These are phyloP conservation scores for Canariomyces notabilis DNA, from an alignment of 2,329 filamentous ascomycete genomes.

Conservation along the genomic window DNA sequence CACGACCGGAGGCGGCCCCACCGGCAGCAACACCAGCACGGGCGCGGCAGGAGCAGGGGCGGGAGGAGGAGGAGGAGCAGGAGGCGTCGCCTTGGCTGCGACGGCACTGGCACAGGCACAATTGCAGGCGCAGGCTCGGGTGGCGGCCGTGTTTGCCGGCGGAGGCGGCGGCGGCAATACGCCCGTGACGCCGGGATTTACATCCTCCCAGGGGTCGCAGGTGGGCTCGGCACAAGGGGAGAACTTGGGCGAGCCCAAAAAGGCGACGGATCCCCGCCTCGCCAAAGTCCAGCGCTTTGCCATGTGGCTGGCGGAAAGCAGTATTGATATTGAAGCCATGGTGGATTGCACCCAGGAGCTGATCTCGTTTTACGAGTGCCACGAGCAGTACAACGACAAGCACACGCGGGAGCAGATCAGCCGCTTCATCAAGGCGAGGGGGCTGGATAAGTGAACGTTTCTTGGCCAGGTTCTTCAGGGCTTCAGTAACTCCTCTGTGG, in stretches of 20 bases:
- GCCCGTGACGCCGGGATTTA: conserved; percentile 9
- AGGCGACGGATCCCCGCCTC: conserved; percentile 51
- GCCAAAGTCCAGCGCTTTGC: conserved; percentile 62
- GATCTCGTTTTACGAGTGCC: conserved; percentile 77
- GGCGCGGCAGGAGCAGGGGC: conserved; percentile 18
- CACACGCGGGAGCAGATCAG: conserved; percentile 54
- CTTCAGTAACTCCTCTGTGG: no score
- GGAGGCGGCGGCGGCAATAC: conserved; percentile 12
- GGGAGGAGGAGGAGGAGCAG: conserved; percentile 16
- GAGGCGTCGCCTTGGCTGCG: conserved; percentile 46
- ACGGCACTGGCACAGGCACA: conserved; percentile 46
- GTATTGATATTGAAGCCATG: conserved; percentile 76
- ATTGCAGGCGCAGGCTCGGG: conserved; percentile 20
- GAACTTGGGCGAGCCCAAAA: conserved; percentile 32
- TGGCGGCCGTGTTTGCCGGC: conserved; percentile 8
- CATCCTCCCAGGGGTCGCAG: conserved; percentile 17
- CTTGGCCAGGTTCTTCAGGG: background rate
- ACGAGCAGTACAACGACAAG: conserved; percentile 58
- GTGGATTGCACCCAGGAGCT: conserved; percentile 89
- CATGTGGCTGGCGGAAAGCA: conserved; percentile 80
- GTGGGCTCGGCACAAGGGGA: conserved; percentile 11
- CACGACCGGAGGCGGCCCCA: conserved; percentile 9
- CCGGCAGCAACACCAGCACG: conserved; percentile 4
- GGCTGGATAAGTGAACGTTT: conserved; percentile 45
- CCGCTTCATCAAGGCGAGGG: conserved; percentile 54